Percentiles rank a stretch among this genome's conserved stretches.
phyloP scores from a whole-genome alignment of 2,329 filamentous ascomycete species.

The Exserohilum turcica region DNA sequence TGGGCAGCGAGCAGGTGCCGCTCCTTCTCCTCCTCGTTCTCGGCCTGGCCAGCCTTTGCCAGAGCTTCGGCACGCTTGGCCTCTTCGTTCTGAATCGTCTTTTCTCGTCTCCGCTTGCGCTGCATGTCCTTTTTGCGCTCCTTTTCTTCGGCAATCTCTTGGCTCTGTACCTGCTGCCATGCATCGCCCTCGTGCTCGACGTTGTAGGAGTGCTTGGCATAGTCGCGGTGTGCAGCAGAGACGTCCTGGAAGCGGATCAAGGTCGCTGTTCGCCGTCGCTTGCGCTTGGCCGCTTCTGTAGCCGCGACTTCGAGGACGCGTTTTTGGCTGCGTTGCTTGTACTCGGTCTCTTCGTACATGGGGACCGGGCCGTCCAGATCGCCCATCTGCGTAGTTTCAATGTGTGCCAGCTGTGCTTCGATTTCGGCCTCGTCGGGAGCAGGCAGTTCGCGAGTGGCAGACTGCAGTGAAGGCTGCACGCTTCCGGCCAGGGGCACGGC shows the following conservation, averaged over 20 bases:
- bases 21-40: slow-evolving; percentile 80
- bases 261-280: slow-evolving; percentile 65
- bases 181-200: slow-evolving; percentile 79
- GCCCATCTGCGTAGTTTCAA: slow-evolving; percentile 62
- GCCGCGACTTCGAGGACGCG: slow-evolving; percentile 70
- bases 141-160: slow-evolving; percentile 91
- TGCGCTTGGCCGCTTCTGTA: slow-evolving; percentile 67
- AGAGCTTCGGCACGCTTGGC: slow-evolving; percentile 83
- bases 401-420: slow-evolving; percentile 66
- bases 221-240: slow-evolving; percentile 69
- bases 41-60: slow-evolving; percentile 74
- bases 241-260: slow-evolving; percentile 62
- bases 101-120: slow-evolving; percentile 91
- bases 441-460: slow-evolving; percentile 36
- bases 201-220: slow-evolving; percentile 77
- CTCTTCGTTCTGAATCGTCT: slow-evolving; percentile 85
- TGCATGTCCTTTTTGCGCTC: slow-evolving; percentile 99
- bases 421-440: slow-evolving; percentile 66
- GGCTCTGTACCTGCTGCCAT: slow-evolving; percentile 82
- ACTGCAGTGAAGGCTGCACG: slow-evolving; percentile 20
- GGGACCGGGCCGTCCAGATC: slow-evolving; percentile 62
- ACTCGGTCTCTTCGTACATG: slow-evolving; percentile 59
- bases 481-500: slow-evolving; percentile 28
- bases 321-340: slow-evolving; percentile 63
- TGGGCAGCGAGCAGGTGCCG: slow-evolving; percentile 85